These are phyloP conservation scores for Akanthomyces lecanii DNA, from an alignment of 2,329 filamentous ascomycete genomes.

Conservation along the genomic window DNA sequence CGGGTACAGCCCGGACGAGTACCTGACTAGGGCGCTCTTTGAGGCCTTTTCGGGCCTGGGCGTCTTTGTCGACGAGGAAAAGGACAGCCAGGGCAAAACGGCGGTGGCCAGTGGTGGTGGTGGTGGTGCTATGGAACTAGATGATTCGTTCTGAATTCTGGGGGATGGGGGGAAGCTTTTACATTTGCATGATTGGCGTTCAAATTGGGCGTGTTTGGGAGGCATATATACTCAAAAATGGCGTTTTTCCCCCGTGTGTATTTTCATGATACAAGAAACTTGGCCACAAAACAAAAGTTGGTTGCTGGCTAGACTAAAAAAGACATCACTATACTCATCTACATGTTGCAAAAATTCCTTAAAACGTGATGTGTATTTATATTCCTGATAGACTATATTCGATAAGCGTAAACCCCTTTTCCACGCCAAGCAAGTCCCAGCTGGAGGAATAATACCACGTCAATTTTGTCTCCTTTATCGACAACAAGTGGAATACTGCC, in stretches of 20 bases:
- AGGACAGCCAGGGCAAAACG: constrained; percentile 36
- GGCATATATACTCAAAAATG: neutral
- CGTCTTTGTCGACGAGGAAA: constrained; percentile 81
- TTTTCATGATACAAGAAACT: neutral
- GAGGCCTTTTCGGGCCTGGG: constrained; percentile 88
- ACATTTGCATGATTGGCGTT: constrained; percentile 7
- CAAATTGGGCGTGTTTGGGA: neutral
- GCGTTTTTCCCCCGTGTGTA: neutral
- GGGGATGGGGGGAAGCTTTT: neutral
- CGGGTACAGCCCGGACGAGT: constrained; percentile 80
- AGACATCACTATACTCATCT: neutral
- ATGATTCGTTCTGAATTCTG: constrained; percentile 39
- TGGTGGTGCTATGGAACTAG: constrained; percentile 43
- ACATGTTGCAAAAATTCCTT: neutral
- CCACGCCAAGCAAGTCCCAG: neutral
- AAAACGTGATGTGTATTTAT: constrained; percentile 7
- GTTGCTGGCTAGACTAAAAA: neutral
- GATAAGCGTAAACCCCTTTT: neutral
- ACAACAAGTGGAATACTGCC: neutral
- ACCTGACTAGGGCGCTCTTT: constrained; percentile 73
- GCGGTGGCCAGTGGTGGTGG: constrained; percentile 28
- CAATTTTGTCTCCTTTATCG: neutral
- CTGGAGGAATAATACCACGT: neutral
- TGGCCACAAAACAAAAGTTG: constrained; percentile 3
- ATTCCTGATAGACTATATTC: constrained; percentile 4